Base-by-base conservation (phyloP, 2,329 filamentous ascomycete genomes). In the Thielaviopsis euricoi region DNA sequence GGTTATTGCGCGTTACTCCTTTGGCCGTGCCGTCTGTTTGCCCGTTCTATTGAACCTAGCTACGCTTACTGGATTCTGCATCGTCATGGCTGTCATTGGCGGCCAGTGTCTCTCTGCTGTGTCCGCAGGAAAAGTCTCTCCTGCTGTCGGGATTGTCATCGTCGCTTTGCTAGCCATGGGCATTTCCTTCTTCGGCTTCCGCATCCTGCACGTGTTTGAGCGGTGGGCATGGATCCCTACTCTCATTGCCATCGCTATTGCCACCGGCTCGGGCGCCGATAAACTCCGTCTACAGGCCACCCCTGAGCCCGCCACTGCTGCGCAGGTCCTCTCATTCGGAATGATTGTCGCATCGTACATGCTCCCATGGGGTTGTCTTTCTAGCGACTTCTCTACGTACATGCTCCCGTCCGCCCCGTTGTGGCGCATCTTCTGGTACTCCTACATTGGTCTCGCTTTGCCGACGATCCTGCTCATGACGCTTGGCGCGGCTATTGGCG, bases 281-380 rank as follows among this genome's bases (percentile, higher is more conserved):
- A 66, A 72, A 17, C 71, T 83, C 25, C 66, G 65, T 15, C 65
- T 77, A 25, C 80, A 83, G 65, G 71, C 71, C 0, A 60, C 64
- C 17, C 64, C 58, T 6, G 26, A 40, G 6, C n/a, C 43, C 10
- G 33, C 57, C n/a, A 46, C 57, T 13, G 69, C 73, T 0, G 65
- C 70, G 1, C 67, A 71, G 12, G 67, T 82, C 1, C 64, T 83
- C 5, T 76, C 72, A 29, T 85, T 80, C 61, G 80, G 74, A 53
- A 80, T 79, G 69, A 74, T 83, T 55, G 74, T 85, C 3, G 79
- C 81, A 0, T 78, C 78, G 0, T 83, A 82, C 64, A 77, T 83
- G 71, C 74, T 85, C 1, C 80, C 82, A 0, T 85, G 78, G 74
- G 77, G 74, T 3, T 75, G 74, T 1, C 70, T 83, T 23, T 73